Evolutionary conservation across 1,139 yeast genomes (phyloP).

Genomic region (Wickerhamomyces sp.): DNA sequence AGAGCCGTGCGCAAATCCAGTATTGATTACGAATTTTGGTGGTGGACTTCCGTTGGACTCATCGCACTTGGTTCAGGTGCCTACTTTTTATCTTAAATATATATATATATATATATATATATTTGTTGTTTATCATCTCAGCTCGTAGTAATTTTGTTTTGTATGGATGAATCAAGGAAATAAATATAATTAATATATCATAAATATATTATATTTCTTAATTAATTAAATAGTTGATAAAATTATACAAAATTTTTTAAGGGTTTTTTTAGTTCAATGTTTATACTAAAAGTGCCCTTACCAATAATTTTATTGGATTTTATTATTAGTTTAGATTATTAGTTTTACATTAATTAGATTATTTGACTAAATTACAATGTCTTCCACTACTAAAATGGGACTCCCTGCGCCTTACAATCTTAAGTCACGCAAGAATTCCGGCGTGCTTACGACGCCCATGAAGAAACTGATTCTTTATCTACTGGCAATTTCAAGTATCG

Average conservation of each 20-base stretch:
- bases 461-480: slow-evolving; percentile 36
- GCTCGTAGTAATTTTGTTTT: too few relatives aligned
- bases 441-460: slow-evolving; percentile 39
- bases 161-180: too few relatives aligned
- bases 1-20: slow-evolving; percentile 53
- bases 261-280: too few relatives aligned
- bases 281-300: too few relatives aligned
- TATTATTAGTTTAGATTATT: too few relatives aligned
- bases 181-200: too few relatives aligned
- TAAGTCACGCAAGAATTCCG: slow-evolving; percentile 14
- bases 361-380: neutral
- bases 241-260: neutral
- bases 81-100: slow-evolving; percentile 14
- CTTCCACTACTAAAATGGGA: slow-evolving; percentile 9
- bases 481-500: slow-evolving; percentile 28
- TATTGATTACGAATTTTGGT: slow-evolving; percentile 45
- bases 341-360: too few relatives aligned
- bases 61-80: slow-evolving; percentile 19
- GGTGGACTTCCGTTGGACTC: slow-evolving; percentile 32
- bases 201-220: too few relatives aligned
- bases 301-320: too few relatives aligned
- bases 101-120: too few relatives aligned
- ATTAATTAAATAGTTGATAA: neutral
- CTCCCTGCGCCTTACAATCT: slow-evolving; percentile 24
- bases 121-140: too few relatives aligned